phyloP scores from a whole-genome alignment of 805 yeast species.

The Yarrowia divulgata region DNA sequence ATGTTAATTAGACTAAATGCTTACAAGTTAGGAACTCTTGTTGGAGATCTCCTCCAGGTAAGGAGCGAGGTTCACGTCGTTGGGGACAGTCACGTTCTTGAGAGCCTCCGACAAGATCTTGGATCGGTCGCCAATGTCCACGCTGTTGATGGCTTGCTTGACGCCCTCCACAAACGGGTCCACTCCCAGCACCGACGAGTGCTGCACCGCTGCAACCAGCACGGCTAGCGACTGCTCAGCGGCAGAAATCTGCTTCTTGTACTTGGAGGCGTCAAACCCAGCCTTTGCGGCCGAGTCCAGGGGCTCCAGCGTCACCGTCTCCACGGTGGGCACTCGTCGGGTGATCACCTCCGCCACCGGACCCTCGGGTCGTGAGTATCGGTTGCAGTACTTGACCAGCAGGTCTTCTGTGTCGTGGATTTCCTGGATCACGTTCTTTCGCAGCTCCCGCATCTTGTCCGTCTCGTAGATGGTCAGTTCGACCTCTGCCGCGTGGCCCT shows the following conservation, averaged over 20 bases:
- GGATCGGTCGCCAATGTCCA: conserved; percentile 39
- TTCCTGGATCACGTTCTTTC: conserved; percentile 42
- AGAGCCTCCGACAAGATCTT: conserved; percentile 44
- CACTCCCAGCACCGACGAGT: conserved; percentile 42
- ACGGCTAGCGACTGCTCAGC: conserved; percentile 44
- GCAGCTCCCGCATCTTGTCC: conserved; percentile 40
- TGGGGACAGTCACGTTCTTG: conserved; percentile 44
- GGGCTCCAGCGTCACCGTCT: conserved; percentile 32
- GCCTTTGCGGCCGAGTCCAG: not conserved
- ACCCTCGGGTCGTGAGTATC: conserved; percentile 29
- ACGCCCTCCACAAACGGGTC: conserved; percentile 46
- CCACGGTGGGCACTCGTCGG: conserved; percentile 37
- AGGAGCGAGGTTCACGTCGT: conserved; percentile 44
- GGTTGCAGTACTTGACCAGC: conserved; percentile 44
- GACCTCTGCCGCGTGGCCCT: conserved; percentile 39
- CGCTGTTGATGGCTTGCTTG: conserved; percentile 41
- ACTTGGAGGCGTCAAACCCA: conserved; percentile 33
- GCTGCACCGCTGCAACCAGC: conserved; percentile 43
- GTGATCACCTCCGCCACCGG: conserved; percentile 28
- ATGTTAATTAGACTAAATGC: conserved; percentile 19
- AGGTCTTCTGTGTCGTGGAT: conserved; percentile 44
- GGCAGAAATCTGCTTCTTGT: conserved; percentile 40
- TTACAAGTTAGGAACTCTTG: conserved; percentile 21
- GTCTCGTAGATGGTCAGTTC: conserved; percentile 36
- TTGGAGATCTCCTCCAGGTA: conserved; percentile 41